phyloP scores from a whole-genome alignment of 1,139 yeast species.

The Pichia cactophila region DNA sequence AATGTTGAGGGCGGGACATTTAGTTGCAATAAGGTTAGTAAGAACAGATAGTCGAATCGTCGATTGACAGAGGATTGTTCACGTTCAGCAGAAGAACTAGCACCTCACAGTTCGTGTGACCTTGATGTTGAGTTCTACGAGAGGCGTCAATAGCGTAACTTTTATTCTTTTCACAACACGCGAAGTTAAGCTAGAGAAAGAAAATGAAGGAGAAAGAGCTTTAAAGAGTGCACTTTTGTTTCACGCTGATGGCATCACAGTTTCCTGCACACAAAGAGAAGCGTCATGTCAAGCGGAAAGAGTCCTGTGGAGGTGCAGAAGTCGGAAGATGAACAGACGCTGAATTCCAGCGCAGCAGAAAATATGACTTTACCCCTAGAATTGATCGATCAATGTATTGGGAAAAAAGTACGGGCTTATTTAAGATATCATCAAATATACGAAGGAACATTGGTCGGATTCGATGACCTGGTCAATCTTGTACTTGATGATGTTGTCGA shows the following conservation, averaged over 20 bases:
- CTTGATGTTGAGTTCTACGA: neutral
- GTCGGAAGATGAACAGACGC: neutral
- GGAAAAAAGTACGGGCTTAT: slow-evolving; percentile 70
- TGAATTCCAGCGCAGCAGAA: slow-evolving; percentile 4
- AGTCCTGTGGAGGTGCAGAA: neutral
- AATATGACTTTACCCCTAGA: slow-evolving; percentile 54
- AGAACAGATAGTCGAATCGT: neutral
- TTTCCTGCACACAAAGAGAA: no score
- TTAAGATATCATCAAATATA: slow-evolving; percentile 73
- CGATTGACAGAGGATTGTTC: neutral
- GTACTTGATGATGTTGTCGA: slow-evolving; percentile 81
- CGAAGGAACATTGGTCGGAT: slow-evolving; percentile 79
- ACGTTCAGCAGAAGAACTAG: neutral
- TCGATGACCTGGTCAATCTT: slow-evolving; percentile 92
- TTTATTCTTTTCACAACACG: no score
- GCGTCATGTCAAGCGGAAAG: neutral
- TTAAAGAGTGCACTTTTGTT: no score
- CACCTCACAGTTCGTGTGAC: neutral
- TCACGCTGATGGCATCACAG: no score
- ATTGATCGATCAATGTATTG: slow-evolving; percentile 80
- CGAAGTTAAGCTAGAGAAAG: no score
- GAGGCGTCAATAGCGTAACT: neutral
- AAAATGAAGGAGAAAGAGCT: no score
- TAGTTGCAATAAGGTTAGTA: neutral
- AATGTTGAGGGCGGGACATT: slow-evolving; percentile 42